Conservation (phyloP, 2,329 filamentous ascomycete genomes). For the Sporothrix globosa region DNA sequence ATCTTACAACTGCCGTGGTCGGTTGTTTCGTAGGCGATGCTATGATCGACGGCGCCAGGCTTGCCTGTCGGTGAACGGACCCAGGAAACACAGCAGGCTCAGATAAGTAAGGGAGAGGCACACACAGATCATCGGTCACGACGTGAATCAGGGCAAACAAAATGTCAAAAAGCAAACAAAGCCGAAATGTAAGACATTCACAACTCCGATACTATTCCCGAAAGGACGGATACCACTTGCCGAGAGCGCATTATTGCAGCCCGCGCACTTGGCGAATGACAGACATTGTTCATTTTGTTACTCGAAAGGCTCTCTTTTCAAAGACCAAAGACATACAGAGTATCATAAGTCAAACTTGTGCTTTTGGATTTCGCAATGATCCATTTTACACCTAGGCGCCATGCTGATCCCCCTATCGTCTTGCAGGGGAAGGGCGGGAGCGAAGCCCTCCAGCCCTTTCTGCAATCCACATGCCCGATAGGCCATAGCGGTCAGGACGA, state of each 20-base stretch:
- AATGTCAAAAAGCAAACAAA: too few species aligned
- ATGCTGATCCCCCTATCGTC: neutral
- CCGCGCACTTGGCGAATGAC: neutral
- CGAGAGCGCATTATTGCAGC: neutral
- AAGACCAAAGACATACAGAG: neutral
- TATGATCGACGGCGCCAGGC: neutral
- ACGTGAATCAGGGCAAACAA: neutral
- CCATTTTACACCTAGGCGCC: neutral
- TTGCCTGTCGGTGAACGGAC: neutral
- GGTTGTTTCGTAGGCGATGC: neutral
- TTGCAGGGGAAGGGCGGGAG: neutral
- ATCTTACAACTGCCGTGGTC: slow-evolving; percentile 11
- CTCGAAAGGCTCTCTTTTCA: too few species aligned
- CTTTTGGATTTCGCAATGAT: neutral
- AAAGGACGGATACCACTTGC: neutral
- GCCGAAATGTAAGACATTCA: too few species aligned
- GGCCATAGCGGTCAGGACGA: too few species aligned
- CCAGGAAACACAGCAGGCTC: neutral
- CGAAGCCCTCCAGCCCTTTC: neutral
- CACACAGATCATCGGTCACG: neutral
- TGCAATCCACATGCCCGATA: neutral
- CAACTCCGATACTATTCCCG: too few species aligned
- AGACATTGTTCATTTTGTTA: too few species aligned
- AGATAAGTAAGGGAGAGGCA: slow-evolving; percentile 13
- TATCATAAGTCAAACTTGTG: neutral